Base-by-base conservation (phyloP, 1,284 basidiomycete species). In the Cryptococcus maquisensis region DNA sequence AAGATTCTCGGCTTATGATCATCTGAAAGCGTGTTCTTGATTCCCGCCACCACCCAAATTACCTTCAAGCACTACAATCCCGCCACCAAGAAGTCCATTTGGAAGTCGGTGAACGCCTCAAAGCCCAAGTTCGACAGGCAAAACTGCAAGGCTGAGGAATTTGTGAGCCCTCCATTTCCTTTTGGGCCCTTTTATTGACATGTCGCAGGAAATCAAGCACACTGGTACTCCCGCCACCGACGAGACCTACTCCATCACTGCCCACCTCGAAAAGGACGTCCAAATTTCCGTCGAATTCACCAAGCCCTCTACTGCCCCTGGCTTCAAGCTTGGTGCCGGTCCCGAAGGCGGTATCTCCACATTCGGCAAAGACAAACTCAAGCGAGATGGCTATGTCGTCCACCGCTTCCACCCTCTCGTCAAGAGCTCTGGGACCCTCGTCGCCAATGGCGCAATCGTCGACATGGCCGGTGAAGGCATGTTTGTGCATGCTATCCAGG, bases 401-500 rank as follows among this genome's bases (percentile, higher is more conserved):
- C 94, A 96, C 76, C 86, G 88, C 41, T 94, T 97, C 82, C 94
- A 90, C 87, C 93, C 92, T 5, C 80, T 84, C 44, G 81, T 82
- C 58, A 68, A 78, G 55, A 84, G 81, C 48, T 79, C 79, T 18
- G 94, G 94, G 1, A 81, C 85, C 61, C 73, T 98, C 70, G 82
- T 91, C 54, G 73, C 81, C 62, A 82, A 86, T 46, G 93, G 92
- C 37, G 77, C 82, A 51, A 84, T 87, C 16, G 77, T 83, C 55
- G 72, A 83, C 39, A 80, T 86, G 41, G 80, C 83, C 37, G 93
- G 90, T 41, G 80, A 84, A n/a, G 94, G 90, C 38, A 90, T 93
- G 85, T 88, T 97, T 71, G 83, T 96, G 21, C 90, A 96, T 75
- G 95, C 96, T 26, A 95, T 98, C 73, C 96, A 98, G 76, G 95